phyloP scores from a whole-genome alignment of 495 filamentous ascomycete species.

The Penicillium steckii region DNA sequence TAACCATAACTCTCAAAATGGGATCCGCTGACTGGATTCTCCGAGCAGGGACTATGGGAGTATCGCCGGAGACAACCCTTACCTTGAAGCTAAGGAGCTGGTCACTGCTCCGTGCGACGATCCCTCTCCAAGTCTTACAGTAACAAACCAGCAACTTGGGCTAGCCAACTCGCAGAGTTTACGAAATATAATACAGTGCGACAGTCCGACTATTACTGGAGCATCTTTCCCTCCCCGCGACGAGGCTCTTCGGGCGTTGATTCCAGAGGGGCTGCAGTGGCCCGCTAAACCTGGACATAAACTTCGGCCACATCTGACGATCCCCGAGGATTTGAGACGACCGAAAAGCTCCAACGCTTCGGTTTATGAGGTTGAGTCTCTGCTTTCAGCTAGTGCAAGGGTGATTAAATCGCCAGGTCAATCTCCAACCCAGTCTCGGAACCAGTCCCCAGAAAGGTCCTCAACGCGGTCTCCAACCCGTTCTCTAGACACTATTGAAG shows the following conservation, averaged over 20 bases:
- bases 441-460: not conserved
- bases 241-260: not conserved
- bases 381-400: not conserved
- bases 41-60: not conserved
- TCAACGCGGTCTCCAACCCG: not conserved
- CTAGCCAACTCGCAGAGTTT: not conserved
- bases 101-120: not conserved
- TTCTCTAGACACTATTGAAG: constrained; percentile 3
- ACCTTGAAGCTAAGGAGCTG: not conserved
- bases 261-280: not conserved
- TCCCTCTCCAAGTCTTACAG: not conserved
- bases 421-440: not conserved
- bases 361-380: not conserved
- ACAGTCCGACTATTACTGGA: not conserved
- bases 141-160: not conserved
- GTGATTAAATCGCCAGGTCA: not conserved
- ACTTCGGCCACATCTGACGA: not conserved
- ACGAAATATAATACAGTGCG: not conserved
- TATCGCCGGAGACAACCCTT: not conserved
- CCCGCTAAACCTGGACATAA: not conserved
- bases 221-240: not conserved
- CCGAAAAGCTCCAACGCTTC: not conserved
- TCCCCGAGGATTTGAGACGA: not conserved
- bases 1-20: not conserved
- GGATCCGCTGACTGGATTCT: not conserved